Percentiles rank a stretch among this genome's conserved stretches.
Conservation (phyloP, 176 grass and related monocot genomes). For the Triticum dicoccoides region DNA sequence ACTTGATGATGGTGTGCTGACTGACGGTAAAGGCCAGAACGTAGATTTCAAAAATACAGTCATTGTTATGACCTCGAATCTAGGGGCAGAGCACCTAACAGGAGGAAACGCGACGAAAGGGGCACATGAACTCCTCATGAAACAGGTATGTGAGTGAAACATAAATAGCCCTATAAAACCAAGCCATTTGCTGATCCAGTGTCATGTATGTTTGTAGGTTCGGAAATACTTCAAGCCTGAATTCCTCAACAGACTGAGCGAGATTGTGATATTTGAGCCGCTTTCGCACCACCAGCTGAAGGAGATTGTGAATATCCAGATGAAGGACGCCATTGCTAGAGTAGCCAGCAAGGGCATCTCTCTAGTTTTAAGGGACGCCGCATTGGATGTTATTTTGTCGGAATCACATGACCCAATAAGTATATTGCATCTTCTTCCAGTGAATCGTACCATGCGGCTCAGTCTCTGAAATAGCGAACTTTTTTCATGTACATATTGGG, state of each 20-base stretch:
- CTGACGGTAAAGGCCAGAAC: constrained; percentile 29
- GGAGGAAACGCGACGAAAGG: constrained; percentile 12
- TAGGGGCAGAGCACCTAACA: constrained; percentile 30
- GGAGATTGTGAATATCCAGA: constrained; percentile 43
- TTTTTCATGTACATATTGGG: background rate
- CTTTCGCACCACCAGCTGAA: constrained; percentile 29
- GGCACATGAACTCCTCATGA: constrained; percentile 23
- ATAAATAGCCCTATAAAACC: background rate
- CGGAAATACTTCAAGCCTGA: constrained; percentile 43
- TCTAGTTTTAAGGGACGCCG: constrained; percentile 46
- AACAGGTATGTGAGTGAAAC: constrained; percentile 16
- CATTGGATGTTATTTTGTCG: constrained; percentile 42
- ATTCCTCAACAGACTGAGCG: constrained; percentile 36
- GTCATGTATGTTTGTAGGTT: constrained; percentile 1
- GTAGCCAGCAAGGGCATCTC: constrained; percentile 42
- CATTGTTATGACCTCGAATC: constrained; percentile 47
- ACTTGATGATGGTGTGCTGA: constrained; percentile 37
- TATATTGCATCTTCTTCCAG: background rate
- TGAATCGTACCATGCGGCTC: background rate
- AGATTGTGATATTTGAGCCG: constrained; percentile 45
- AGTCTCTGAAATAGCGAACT: background rate
- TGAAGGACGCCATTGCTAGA: constrained; percentile 43
- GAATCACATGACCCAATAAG: background rate
- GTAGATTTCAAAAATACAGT: constrained; percentile 49
- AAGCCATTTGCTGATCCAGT: background rate